Base-by-base conservation (phyloP, 2,329 filamentous ascomycete genomes). In the Colletotrichum sp. region DNA sequence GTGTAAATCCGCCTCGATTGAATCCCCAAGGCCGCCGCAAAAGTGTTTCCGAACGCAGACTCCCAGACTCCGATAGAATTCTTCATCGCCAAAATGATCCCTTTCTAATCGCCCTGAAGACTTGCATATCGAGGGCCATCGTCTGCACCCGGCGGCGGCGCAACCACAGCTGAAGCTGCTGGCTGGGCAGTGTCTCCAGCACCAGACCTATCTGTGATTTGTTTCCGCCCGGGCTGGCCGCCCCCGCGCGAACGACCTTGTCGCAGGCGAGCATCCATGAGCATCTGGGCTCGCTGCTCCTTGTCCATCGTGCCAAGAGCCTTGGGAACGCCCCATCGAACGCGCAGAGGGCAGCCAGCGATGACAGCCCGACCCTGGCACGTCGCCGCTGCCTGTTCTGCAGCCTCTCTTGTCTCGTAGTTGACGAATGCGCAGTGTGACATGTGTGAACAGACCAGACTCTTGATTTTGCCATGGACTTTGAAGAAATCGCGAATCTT, bases 351-450 rank as follows among this genome's bases (percentile, higher is more conserved):
- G 80, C 96, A 98, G 5, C 97, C 97, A 43, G 96, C 93, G 80
- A 99, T 95, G 8, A 99, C 92, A 0, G 96, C 95, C 77, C 94
- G 94, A 8, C 98, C 97, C 83, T 98, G 94, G 79, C 95, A 96
- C 24, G 94, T 92, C 38, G 92, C 92, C 0, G 97, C 95, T 0
- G 98, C 98, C 74, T 91, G 93, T 85, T 99, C 97, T 0, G 98
- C 97, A 1, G 91, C 94, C 77, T 95, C 92, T 73, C 97, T 91
- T 5, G 94, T 95, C 79, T 96, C 93, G 83, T 95, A 99, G 86
- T 99, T 99, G 86, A 99, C 89, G 82, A 99, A 99, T 2, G 97
- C 97, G 84, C 96, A 99, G 82, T 99, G 97, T 18, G 96, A 96
- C 87, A 98, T 96, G 86, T 99, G 97, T 8, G 96, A 98, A 85